Conservation (phyloP, 768 basidiomycete genomes). For the Paxillus ammoniavirescens region DNA sequence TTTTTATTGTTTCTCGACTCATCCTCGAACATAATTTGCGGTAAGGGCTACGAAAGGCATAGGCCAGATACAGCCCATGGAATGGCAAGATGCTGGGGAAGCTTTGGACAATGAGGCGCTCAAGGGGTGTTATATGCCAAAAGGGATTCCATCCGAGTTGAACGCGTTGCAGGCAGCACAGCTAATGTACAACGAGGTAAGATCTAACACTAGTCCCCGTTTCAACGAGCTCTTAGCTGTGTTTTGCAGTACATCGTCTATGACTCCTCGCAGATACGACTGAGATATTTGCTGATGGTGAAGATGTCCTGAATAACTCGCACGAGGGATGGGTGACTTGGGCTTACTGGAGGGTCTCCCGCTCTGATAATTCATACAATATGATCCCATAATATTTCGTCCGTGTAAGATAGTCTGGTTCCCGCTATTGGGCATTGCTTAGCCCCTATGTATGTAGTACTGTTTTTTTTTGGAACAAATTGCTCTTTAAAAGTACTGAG, state of each 20-base stretch:
- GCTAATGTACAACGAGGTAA: slow-evolving; percentile 59
- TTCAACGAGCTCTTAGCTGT: background rate
- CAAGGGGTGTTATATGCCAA: slow-evolving; percentile 59
- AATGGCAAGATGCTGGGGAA: slow-evolving; percentile 60
- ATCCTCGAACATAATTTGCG: background rate
- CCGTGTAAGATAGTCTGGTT: too few relatives aligned
- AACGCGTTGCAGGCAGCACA: slow-evolving; percentile 30
- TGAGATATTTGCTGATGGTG: slow-evolving; percentile 59
- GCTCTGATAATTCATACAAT: background rate
- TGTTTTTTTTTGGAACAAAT: too few relatives aligned
- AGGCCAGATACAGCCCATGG: slow-evolving; percentile 48
- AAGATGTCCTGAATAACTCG: slow-evolving; percentile 33
- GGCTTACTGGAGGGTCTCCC: background rate
- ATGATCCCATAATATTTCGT: too few relatives aligned
- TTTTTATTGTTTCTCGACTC: background rate
- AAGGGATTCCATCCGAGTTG: slow-evolving; percentile 43
- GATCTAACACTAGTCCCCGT: slow-evolving; percentile 5
- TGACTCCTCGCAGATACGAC: slow-evolving; percentile 52
- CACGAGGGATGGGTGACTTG: background rate
- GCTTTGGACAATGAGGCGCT: slow-evolving; percentile 49
- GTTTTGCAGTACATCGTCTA: slow-evolving; percentile 58
- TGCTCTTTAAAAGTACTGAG: too few relatives aligned
- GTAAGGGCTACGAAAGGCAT: slow-evolving; percentile 56
- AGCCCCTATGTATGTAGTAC: too few relatives aligned
- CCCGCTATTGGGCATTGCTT: too few relatives aligned